Percentiles rank a stretch among this genome's conserved stretches.
Conservation (phyloP, 2,329 filamentous ascomycete species). For the Anthostomella pinea region DNA sequence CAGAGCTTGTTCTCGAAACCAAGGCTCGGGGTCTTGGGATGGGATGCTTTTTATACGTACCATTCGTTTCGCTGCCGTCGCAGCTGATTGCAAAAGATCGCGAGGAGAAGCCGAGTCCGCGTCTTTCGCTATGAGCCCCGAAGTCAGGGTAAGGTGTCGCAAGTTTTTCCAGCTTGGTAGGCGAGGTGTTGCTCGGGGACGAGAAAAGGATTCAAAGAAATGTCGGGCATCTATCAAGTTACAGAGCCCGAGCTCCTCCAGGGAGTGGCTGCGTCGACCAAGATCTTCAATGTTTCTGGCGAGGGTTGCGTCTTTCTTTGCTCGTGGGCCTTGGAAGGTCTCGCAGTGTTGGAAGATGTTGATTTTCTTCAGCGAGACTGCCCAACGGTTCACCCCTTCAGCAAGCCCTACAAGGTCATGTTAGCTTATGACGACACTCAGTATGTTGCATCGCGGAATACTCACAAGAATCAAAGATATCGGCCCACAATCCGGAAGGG, state of each 20-base stretch:
- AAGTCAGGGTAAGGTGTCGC: background rate
- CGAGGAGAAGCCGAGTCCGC: background rate
- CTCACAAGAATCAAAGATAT: too few relatives aligned
- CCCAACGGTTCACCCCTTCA: background rate
- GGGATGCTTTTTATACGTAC: too few relatives aligned
- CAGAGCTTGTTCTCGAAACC: too few relatives aligned
- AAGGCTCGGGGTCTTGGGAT: too few relatives aligned
- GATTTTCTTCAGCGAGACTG: background rate
- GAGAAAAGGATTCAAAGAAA: background rate
- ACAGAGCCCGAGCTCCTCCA: background rate
- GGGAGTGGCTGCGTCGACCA: background rate
- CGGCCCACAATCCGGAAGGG: too few relatives aligned
- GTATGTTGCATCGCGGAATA: too few relatives aligned
- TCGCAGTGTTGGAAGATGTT: background rate
- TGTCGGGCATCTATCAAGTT: background rate
- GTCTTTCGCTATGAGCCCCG: background rate
- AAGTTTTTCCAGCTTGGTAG: background rate
- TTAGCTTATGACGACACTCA: too few relatives aligned
- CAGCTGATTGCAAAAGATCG: background rate
- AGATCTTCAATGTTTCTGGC: too few relatives aligned
- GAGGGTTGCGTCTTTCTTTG: too few relatives aligned
- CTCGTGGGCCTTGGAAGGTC: too few relatives aligned
- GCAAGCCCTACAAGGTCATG: background rate
- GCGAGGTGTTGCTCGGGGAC: background rate
- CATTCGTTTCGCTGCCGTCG: background rate